A percentile compares a stretch with the other conserved stretches of the same genome.
phyloP scores from a whole-genome alignment of 371 early-diverging fungal species.

The Thermomucor indicae-seudaticae region DNA sequence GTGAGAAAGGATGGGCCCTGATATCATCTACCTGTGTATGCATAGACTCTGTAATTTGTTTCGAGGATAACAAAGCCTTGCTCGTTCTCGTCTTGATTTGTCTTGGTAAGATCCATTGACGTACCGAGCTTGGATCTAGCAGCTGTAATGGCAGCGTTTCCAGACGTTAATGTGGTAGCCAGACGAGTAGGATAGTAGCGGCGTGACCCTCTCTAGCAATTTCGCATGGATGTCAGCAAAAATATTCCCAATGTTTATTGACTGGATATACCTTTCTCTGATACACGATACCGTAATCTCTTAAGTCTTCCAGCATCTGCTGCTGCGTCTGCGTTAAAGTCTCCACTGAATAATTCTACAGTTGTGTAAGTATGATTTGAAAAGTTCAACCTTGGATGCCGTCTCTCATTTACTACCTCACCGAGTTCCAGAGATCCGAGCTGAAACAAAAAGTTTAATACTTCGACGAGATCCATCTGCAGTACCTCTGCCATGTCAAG shows the following conservation, averaged over 20 bases:
- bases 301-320: slow-evolving; percentile 82
- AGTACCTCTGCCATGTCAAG: slow-evolving; percentile 80
- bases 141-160: slow-evolving; percentile 48
- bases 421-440: slow-evolving; percentile 88
- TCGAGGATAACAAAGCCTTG: slow-evolving; percentile 84
- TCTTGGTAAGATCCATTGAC: not conserved
- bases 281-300: slow-evolving; percentile 88
- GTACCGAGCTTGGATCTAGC: slow-evolving; percentile 7
- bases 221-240: not conserved
- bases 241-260: not conserved
- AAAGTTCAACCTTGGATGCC: not conserved
- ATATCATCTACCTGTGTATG: slow-evolving; percentile 89
- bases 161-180: slow-evolving; percentile 88
- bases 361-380: not conserved
- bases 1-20: no score
- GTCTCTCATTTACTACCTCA: slow-evolving; percentile 38
- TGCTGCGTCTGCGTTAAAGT: slow-evolving; percentile 80
- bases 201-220: slow-evolving; percentile 62
- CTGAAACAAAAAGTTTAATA: slow-evolving; percentile 88
- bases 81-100: slow-evolving; percentile 45
- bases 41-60: slow-evolving; percentile 93
- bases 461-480: slow-evolving; percentile 89
- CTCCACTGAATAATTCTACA: slow-evolving; percentile 79
- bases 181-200: slow-evolving; percentile 91
- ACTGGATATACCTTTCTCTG: slow-evolving; percentile 61